These are phyloP conservation scores for Chrysoporthe deuterocubensis DNA, from an alignment of 2,329 filamentous ascomycete genomes.

Conservation along the genomic window DNA sequence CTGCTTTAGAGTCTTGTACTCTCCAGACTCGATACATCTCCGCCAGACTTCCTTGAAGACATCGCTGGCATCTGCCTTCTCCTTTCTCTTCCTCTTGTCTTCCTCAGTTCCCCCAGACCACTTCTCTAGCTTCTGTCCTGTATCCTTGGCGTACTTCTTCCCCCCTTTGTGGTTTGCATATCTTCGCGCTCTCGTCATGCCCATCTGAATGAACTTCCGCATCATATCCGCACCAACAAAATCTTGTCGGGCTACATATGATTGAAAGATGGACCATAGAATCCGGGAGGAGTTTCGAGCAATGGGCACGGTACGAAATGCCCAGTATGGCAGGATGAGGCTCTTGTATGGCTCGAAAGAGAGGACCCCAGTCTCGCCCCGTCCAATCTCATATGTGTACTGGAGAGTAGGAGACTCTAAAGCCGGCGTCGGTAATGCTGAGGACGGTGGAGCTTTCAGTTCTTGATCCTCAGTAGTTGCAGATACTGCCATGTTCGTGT, in stretches of 20 bases:
- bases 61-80: constrained; percentile 54
- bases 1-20: constrained; percentile 48
- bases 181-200: constrained; percentile 63
- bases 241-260: constrained; percentile 55
- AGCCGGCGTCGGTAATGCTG: constrained; percentile 19
- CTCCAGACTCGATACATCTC: constrained; percentile 47
- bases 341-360: constrained; percentile 69
- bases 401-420: constrained; percentile 14
- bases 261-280: constrained; percentile 55
- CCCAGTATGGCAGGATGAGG: constrained; percentile 61
- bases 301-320: constrained; percentile 58
- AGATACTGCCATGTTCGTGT: background rate
- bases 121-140: constrained; percentile 47
- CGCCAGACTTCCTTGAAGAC: constrained; percentile 56
- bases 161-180: constrained; percentile 62
- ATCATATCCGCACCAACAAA: constrained; percentile 70
- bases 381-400: constrained; percentile 56
- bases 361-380: constrained; percentile 64
- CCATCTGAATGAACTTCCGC: constrained; percentile 68
- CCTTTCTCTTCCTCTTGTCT: constrained; percentile 49
- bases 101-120: constrained; percentile 37
- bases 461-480: background rate
- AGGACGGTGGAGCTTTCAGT: constrained; percentile 10
- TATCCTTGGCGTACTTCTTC: constrained; percentile 53
- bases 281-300: constrained; percentile 52